phyloP scores from a whole-genome alignment of 805 yeast species.

The Teunomyces kruisii region DNA sequence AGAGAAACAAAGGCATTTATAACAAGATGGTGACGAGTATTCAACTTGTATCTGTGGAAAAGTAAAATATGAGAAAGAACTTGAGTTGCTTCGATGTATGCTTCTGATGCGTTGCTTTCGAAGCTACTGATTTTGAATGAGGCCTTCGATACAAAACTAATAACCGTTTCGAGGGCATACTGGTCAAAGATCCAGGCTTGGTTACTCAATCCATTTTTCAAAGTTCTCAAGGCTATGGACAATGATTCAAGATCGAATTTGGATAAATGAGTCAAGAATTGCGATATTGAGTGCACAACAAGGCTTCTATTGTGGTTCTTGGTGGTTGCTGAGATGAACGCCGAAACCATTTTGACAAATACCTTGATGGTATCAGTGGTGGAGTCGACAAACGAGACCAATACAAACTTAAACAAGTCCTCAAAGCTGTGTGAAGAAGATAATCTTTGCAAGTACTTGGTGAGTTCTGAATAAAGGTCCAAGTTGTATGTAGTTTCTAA shows the following conservation, averaged over 20 bases:
- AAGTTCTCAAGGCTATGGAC: constrained; percentile 11
- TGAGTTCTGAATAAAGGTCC: not conserved
- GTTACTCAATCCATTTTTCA: constrained; percentile 47
- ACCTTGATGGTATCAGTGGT: constrained; percentile 10
- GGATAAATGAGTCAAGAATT: constrained; percentile 15
- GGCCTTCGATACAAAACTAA: constrained; percentile 39
- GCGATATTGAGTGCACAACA: constrained; percentile 30
- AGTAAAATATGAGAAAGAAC: constrained; percentile 61
- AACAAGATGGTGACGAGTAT: constrained; percentile 72
- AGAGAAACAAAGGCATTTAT: constrained; percentile 48
- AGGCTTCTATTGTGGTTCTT: constrained; percentile 14
- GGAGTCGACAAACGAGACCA: constrained; percentile 16
- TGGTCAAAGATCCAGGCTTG: constrained; percentile 63
- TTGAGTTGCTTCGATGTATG: constrained; percentile 38
- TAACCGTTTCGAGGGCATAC: constrained; percentile 57
- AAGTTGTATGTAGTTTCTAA: constrained; percentile 4
- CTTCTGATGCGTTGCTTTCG: not conserved
- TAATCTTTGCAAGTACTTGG: not conserved
- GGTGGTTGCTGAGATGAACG: constrained; percentile 13
- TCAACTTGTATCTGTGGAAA: constrained; percentile 66
- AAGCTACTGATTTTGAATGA: constrained; percentile 8
- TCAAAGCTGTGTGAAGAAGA: constrained; percentile 10
- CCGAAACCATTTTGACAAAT: constrained; percentile 20
- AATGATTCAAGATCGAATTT: constrained; percentile 9
- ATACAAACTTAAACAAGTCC: constrained; percentile 11